Evolutionary conservation across 495 filamentous ascomycete species (phyloP).

Genomic region (Entonaema liquescens): DNA sequence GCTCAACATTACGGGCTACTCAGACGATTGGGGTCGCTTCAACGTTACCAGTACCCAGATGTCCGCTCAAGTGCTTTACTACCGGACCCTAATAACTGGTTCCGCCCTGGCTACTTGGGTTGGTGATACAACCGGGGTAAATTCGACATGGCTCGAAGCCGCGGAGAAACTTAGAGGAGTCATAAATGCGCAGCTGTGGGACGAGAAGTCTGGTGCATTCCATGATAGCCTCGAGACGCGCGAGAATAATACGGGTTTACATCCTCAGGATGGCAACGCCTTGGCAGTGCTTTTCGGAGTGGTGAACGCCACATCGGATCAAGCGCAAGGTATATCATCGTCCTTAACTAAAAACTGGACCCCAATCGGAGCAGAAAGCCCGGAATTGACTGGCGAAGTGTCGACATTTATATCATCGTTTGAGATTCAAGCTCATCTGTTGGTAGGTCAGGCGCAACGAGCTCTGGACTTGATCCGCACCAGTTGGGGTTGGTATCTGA

Average conservation of each 20-base stretch:
- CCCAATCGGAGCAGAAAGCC: conserved; percentile 65
- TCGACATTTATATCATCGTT: conserved; percentile 71
- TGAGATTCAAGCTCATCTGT: conserved; percentile 70
- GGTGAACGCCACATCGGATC: conserved; percentile 36
- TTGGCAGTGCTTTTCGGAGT: conserved; percentile 56
- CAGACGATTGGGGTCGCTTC: conserved; percentile 66
- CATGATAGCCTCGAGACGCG: conserved; percentile 59
- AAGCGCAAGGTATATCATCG: conserved; percentile 53
- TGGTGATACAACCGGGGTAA: conserved; percentile 53
- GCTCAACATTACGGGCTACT: conserved; percentile 63
- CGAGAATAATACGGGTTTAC: conserved; percentile 40
- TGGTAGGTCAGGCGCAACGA: conserved; percentile 57
- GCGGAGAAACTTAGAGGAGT: conserved; percentile 51
- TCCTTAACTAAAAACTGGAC: conserved; percentile 64
- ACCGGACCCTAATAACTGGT: conserved; percentile 61
- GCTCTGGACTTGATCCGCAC: conserved; percentile 68
- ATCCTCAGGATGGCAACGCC: conserved; percentile 64
- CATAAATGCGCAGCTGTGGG: conserved; percentile 61
- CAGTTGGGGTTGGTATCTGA: conserved; percentile 71
- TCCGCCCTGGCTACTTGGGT: conserved; percentile 61
- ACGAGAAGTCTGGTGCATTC: conserved; percentile 62
- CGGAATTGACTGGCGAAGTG: conserved; percentile 67
- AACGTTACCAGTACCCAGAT: conserved; percentile 61
- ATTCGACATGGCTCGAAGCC: conserved; percentile 53
- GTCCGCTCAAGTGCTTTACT: conserved; percentile 68